phyloP scores from a whole-genome alignment of 2,329 filamentous ascomycete species.

The Sclerotinia glacialis region DNA sequence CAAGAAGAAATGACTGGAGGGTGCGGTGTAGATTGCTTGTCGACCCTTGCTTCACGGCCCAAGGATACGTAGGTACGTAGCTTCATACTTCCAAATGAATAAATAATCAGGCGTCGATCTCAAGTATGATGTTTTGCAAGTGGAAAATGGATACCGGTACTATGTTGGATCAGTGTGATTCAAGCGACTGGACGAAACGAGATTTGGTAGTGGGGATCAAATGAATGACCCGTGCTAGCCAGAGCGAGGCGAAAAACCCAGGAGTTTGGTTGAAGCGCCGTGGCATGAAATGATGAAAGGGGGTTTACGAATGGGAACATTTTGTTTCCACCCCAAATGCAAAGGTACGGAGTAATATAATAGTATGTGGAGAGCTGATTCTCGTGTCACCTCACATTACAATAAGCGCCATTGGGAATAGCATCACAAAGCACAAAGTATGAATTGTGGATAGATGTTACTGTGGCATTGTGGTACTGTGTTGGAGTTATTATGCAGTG shows the following conservation, averaged over 20 bases:
- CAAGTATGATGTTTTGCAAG: neutral
- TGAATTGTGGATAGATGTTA: neutral
- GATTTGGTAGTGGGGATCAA: neutral
- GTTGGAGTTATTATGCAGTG: neutral
- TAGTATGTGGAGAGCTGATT: neutral
- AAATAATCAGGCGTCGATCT: neutral
- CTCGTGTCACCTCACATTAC: neutral
- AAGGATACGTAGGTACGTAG: neutral
- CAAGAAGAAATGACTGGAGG: neutral
- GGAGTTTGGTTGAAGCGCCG: slow-evolving; percentile 13
- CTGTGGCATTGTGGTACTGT: neutral
- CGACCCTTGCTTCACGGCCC: neutral
- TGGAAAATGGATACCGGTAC: neutral
- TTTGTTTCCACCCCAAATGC: neutral
- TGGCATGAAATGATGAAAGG: slow-evolving; percentile 5
- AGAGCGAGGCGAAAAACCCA: neutral
- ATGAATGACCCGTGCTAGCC: neutral
- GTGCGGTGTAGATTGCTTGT: neutral
- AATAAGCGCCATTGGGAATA: slow-evolving; percentile 13
- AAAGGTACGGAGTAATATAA: no score
- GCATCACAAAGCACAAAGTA: no score
- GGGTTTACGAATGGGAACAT: neutral
- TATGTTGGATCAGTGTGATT: slow-evolving; percentile 5
- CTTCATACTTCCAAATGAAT: neutral
- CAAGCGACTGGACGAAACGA: neutral